Conservation (phyloP, 2,329 filamentous ascomycete species). For the Fusarium stilboides region DNA sequence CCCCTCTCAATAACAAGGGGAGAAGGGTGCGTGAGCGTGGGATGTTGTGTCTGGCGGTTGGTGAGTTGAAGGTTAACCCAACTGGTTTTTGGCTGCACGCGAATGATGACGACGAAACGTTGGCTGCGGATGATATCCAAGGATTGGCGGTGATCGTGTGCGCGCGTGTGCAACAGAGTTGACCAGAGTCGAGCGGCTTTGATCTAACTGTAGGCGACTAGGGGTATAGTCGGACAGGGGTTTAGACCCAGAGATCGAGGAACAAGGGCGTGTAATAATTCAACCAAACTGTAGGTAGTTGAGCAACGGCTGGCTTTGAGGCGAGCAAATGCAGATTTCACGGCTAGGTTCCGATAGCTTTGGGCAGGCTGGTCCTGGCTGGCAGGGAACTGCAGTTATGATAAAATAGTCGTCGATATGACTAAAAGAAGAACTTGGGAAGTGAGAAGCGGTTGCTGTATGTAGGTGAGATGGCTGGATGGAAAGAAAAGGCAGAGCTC, state of each 20-base stretch:
- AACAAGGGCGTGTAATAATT: constrained; percentile 23
- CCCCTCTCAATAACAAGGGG: constrained; percentile 23
- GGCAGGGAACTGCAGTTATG: constrained; percentile 2
- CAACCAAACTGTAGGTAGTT: constrained; percentile 23
- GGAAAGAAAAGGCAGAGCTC: constrained; percentile 15
- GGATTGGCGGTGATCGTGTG: constrained; percentile 44
- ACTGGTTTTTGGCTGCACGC: constrained; percentile 30
- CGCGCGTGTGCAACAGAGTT: constrained; percentile 35
- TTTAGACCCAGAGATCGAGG: constrained; percentile 22
- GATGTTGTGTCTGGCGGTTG: constrained; percentile 39
- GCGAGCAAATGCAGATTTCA: constrained; percentile 5
- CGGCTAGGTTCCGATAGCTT: constrained; percentile 26
- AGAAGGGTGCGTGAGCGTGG: constrained; percentile 38
- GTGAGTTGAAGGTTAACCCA: constrained; percentile 19
- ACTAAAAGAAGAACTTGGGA: constrained; percentile 4
- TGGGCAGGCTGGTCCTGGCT: constrained; percentile 3
- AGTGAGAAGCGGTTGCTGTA: constrained; percentile 2
- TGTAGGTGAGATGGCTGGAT: no score
- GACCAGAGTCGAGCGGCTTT: constrained; percentile 35
- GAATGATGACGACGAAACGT: constrained; percentile 26
- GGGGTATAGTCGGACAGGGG: constrained; percentile 37
- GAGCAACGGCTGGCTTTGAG: constrained; percentile 22
- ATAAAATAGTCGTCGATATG: not conserved
- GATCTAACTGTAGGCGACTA: constrained; percentile 42
- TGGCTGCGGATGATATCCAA: constrained; percentile 30